Base-by-base conservation (phyloP, 805 yeast species). In the Torulaspora franciscae region DNA sequence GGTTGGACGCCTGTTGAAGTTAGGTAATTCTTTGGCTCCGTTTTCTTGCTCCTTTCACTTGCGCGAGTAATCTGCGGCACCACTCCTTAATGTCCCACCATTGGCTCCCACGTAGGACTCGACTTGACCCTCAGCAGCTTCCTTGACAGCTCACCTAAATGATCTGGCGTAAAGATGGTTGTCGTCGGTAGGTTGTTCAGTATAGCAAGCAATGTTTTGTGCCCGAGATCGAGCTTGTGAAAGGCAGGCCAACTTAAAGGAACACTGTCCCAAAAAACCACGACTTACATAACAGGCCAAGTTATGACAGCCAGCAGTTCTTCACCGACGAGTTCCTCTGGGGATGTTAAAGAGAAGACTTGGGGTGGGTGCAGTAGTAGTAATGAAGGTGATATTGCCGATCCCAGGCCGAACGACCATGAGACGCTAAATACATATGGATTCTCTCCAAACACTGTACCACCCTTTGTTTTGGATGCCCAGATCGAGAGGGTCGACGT, bases 391-490 rank as follows among this genome's bases (percentile, higher is more conserved):
- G 25, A 26, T 9, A 14, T 32, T 23, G 8, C 42, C 7, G 23
- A 13, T 9, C 23, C 14, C 5, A 30, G 10, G 10, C 13, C 22
- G 3, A 19, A 32, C 6, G 37, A 23, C 13, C 15, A 7, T 6
- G 42, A 23, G 13, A 24, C 32, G 29, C 45, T 69, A 17, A 60
- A 66, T 36, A 55, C 61, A 24, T 68, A 70, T 44, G 56, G 70
- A 0, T 65, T 70, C 29, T 61, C 61, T 32, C 73, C 76, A 1
- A 61, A 62, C 1, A 70, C 80, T 0, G 67, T 75, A 0, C 91
- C 91, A 1, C 81, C 84, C 1, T 84, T 78, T 64, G 88, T 79
- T 1, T 61, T 83, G 35, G 84, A 80, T 46, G 72, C 50, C 62
- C 71, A 32, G 59, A 61, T 53, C 42, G 50, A 50, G 23, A 49